These are phyloP conservation scores for Diplodia mutila DNA, from an alignment of 2,329 filamentous ascomycete genomes.

Conservation along the genomic window DNA sequence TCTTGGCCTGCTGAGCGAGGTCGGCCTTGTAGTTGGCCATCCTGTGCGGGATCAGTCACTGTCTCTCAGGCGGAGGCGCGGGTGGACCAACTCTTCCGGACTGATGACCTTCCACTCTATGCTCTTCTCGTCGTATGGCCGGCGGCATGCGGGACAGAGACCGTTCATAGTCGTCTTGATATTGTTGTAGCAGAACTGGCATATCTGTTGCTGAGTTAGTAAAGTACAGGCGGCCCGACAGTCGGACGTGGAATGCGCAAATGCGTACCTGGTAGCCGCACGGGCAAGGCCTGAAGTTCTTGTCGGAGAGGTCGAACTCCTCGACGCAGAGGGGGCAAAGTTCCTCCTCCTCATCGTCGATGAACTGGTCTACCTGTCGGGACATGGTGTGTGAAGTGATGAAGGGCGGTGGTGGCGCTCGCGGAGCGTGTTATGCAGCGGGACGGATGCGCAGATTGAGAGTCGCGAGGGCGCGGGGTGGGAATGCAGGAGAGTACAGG, in stretches of 20 bases:
- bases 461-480: background rate
- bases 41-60: conserved; percentile 48
- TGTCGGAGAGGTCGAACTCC: conserved; percentile 96
- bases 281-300: conserved; percentile 94
- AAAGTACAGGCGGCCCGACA: conserved; percentile 17
- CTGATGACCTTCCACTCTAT: conserved; percentile 97
- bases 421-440: conserved; percentile 22
- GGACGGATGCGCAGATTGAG: conserved; percentile 8
- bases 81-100: conserved; percentile 78
- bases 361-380: conserved; percentile 57
- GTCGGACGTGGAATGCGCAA: conserved; percentile 14
- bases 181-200: conserved; percentile 99
- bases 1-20: conserved; percentile 82
- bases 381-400: conserved; percentile 46
- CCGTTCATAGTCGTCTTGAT: conserved; percentile 98
- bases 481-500: conserved; percentile 10
- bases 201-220: conserved; percentile 66
- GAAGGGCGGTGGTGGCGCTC: conserved; percentile 23
- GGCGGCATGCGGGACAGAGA: conserved; percentile 93
- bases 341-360: conserved; percentile 57
- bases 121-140: conserved; percentile 94
- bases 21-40: conserved; percentile 76
- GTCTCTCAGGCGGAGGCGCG: conserved; percentile 22
- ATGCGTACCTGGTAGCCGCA: conserved; percentile 92
- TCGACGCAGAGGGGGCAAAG: conserved; percentile 94